Base-by-base conservation (phyloP, 1,284 basidiomycete species). In the Neolentinus lepideus region DNA sequence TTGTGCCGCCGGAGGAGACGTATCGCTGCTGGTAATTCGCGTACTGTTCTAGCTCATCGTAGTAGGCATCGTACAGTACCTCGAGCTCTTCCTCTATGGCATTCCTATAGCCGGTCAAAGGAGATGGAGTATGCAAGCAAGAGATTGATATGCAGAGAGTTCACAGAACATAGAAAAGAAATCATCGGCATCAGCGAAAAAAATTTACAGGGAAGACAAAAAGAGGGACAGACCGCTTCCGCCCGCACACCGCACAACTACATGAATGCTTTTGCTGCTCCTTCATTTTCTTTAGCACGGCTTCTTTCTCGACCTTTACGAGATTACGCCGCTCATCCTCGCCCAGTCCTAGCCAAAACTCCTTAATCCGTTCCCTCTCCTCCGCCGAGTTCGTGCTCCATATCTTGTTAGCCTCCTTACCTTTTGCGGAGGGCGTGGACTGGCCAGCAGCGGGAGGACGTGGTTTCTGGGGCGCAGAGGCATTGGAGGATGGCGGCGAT, bases 1-100 rank as follows among this genome's bases (percentile, higher is more conserved):
- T 82, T 53, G 87, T 88, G 60, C 90, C 89, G 67, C 88, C 89
- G 64, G 88, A 90, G 63, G 84, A 86, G 65, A 90, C 88, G 74
- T 93, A 94, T 72, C 88, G 90, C 81, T 94, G 89, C 80, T 98
- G 93, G 75, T 95, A 92, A 74, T 92, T 90, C 72, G 94, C 95
- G 81, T 98, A 98, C 77, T 91, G 88, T 81, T 98, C 92, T 76
- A 99, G 88, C 80, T 98, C 95, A 72, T 97, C 92, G 83, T 98
- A 98, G 83, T 99, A 99, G 77, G 94, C 92, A 80, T 97, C 94
- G 81, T 99, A 98, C 74, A 98, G 87, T 77, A 94, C 92, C 79
- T 98, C 93, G 71, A 99, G 87, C 80, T 99, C 96, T 76, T 94
- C 92, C 80, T 98, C 97, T 76, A 99, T 98, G 64, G 95, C 94